These are phyloP conservation scores for Pythium oligandrum DNA, from an alignment of 352 stramenopile species.

Conservation along the genomic window DNA sequence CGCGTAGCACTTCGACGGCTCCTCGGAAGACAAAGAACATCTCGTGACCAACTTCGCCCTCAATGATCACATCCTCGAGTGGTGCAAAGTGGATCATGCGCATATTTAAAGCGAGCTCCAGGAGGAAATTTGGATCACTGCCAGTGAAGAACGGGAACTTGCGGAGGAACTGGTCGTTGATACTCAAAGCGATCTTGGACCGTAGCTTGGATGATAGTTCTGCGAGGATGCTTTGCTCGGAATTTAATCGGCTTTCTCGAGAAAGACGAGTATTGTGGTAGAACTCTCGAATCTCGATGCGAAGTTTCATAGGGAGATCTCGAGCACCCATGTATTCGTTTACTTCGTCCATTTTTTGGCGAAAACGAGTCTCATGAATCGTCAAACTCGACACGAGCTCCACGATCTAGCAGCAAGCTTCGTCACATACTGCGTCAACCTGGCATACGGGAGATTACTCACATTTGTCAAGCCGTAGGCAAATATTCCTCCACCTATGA, in stretches of 20 bases:
- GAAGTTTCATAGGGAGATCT: constrained; percentile 57
- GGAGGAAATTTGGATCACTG: constrained; percentile 71
- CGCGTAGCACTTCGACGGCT: constrained; percentile 50
- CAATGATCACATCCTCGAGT: constrained; percentile 57
- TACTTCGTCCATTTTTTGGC: constrained; percentile 69
- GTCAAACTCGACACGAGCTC: constrained; percentile 70
- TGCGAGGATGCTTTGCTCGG: constrained; percentile 51
- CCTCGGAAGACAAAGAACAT: constrained; percentile 78
- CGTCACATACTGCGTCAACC: constrained; percentile 1
- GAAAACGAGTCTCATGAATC: constrained; percentile 55
- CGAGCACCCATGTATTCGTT: constrained; percentile 80
- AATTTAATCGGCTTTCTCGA: constrained; percentile 58
- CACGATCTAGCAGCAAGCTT: constrained; percentile 35
- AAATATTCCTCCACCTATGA: constrained; percentile 63
- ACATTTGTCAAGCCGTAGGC: constrained; percentile 82
- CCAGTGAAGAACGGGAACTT: constrained; percentile 78
- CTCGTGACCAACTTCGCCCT: constrained; percentile 63
- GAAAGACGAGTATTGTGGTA: constrained; percentile 71
- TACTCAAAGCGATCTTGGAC: constrained; percentile 71
- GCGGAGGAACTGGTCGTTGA: constrained; percentile 71
- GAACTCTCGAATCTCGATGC: constrained; percentile 75
- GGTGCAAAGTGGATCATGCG: constrained; percentile 70
- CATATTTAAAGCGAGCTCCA: constrained; percentile 76
- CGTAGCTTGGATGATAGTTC: constrained; percentile 65
- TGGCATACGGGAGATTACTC: constrained; percentile 9